Percentiles rank a stretch among this genome's conserved stretches.
phyloP scores from a whole-genome alignment of 805 yeast species.

The Candida silvicultrix region DNA sequence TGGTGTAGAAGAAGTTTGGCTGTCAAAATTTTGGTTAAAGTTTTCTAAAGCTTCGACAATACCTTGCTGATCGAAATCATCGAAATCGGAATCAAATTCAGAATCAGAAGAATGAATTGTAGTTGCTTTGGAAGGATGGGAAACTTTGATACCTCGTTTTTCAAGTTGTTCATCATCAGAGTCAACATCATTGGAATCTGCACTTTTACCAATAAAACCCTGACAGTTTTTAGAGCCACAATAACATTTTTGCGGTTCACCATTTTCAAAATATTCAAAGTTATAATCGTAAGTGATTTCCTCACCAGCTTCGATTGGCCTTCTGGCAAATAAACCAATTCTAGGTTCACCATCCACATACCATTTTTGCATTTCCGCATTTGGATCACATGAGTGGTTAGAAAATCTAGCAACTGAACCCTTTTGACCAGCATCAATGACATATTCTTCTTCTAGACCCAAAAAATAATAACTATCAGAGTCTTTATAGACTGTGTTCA shows the following conservation, averaged over 20 bases:
- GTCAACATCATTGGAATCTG: not conserved
- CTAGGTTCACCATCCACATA: slow-evolving; percentile 37
- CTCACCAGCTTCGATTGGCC: slow-evolving; percentile 30
- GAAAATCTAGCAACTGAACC: slow-evolving; percentile 46
- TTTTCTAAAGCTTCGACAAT: not conserved
- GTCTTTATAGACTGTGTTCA: slow-evolving; percentile 27
- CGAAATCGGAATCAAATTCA: not conserved
- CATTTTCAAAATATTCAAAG: slow-evolving; percentile 37
- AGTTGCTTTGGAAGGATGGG: not conserved
- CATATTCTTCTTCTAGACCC: slow-evolving; percentile 34
- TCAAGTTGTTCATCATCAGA: not conserved
- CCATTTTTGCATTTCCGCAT: slow-evolving; percentile 44
- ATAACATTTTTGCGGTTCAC: slow-evolving; percentile 36
- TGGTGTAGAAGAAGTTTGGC: no score
- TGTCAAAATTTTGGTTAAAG: not conserved
- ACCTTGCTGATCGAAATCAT: not conserved
- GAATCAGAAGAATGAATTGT: not conserved
- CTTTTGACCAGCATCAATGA: slow-evolving; percentile 36
- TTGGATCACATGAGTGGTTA: slow-evolving; percentile 44
- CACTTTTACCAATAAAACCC: slow-evolving; percentile 30
- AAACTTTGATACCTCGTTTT: not conserved
- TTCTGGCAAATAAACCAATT: slow-evolving; percentile 39
- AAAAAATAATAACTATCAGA: slow-evolving; percentile 33
- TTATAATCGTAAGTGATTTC: slow-evolving; percentile 45
- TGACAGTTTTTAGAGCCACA: slow-evolving; percentile 37